Evolutionary conservation across 1,284 basidiomycete species (phyloP).

Genomic region (Ustilago trichophora): DNA sequence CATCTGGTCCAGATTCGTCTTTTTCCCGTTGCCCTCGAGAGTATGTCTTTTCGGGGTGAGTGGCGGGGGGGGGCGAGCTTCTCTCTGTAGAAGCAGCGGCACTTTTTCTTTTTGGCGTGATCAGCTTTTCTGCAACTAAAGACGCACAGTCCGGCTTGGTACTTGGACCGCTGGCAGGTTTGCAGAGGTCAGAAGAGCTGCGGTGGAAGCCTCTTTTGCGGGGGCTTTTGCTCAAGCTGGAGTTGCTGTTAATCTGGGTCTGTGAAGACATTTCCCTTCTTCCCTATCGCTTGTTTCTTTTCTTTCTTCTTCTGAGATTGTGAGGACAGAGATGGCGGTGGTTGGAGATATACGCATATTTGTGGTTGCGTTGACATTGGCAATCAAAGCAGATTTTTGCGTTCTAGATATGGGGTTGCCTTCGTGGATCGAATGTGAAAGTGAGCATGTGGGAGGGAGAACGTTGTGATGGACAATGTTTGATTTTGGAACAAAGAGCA

Average conservation of each 20-base stretch:
- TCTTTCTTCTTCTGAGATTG: not conserved
- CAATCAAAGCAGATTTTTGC: no score
- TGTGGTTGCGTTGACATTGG: no score
- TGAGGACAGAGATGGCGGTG: no score
- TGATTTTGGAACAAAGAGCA: no score
- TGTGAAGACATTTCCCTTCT: conserved; percentile 50
- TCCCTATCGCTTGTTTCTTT: no score
- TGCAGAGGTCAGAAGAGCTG: conserved; percentile 36
- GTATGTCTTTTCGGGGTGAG: not conserved
- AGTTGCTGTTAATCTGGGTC: conserved; percentile 26
- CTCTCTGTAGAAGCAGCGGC: conserved; percentile 18
- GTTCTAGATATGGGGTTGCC: no score
- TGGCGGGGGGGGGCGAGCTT: conserved; percentile 19
- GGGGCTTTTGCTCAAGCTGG: conserved; percentile 7
- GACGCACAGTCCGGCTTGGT: conserved; percentile 39
- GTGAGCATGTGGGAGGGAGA: no score
- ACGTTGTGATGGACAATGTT: no score
- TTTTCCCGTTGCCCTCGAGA: not conserved
- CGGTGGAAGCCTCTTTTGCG: not conserved
- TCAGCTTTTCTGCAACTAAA: conserved; percentile 26
- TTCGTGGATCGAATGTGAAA: no score
- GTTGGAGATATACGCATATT: no score
- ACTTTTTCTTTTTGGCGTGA: conserved; percentile 1
- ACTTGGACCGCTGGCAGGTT: conserved; percentile 11
- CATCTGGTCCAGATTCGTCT: conserved; percentile 38